Percentiles rank a stretch among this genome's conserved stretches.
Evolutionary conservation across 1,284 basidiomycete genomes (phyloP).

Genomic region (Macrocybe sp.): DNA sequence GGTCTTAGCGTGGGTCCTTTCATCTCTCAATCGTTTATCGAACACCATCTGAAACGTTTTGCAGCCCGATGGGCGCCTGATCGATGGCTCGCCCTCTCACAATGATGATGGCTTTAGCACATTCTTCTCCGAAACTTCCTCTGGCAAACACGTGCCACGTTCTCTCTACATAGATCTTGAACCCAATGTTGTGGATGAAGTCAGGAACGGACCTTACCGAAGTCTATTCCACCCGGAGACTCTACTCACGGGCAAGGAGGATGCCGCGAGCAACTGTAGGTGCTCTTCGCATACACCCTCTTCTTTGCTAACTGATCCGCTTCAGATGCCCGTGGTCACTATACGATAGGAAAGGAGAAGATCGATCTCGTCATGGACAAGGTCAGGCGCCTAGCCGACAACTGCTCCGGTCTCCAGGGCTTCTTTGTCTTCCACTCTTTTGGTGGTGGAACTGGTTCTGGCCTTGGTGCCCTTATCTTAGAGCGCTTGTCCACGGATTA

Average conservation of each 20-base stretch:
- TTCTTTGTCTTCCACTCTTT: slow-evolving; percentile 99
- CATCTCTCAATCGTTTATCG: slow-evolving; percentile 6
- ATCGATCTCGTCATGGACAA: slow-evolving; percentile 94
- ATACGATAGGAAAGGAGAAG: slow-evolving; percentile 97
- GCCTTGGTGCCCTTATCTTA: slow-evolving; percentile 96
- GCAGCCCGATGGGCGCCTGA: slow-evolving; percentile 79
- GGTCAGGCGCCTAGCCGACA: slow-evolving; percentile 93
- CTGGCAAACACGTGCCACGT: slow-evolving; percentile 97
- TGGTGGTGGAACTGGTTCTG: slow-evolving; percentile 99
- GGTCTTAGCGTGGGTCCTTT: slow-evolving; percentile 76
- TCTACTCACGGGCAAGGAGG: slow-evolving; percentile 97
- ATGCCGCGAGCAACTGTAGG: slow-evolving; percentile 98
- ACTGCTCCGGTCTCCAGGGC: slow-evolving; percentile 97
- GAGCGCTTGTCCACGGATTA: slow-evolving; percentile 98
- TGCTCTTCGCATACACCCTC: slow-evolving; percentile 28
- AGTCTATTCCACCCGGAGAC: slow-evolving; percentile 99
- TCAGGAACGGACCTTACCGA: slow-evolving; percentile 93
- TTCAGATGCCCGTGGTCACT: slow-evolving; percentile 92
- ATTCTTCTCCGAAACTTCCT: slow-evolving; percentile 90
- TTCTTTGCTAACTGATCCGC: slow-evolving; percentile 6
- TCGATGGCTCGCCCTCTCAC: slow-evolving; percentile 65
- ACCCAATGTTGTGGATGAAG: slow-evolving; percentile 97
- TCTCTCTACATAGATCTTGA: slow-evolving; percentile 98
- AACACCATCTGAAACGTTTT: slow-evolving; percentile 10
- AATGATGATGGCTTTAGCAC: slow-evolving; percentile 95